Percentiles rank a stretch among this genome's conserved stretches.
Evolutionary conservation across 1,139 yeast genomes (phyloP).

Genomic region (Hansenula anomala): DNA sequence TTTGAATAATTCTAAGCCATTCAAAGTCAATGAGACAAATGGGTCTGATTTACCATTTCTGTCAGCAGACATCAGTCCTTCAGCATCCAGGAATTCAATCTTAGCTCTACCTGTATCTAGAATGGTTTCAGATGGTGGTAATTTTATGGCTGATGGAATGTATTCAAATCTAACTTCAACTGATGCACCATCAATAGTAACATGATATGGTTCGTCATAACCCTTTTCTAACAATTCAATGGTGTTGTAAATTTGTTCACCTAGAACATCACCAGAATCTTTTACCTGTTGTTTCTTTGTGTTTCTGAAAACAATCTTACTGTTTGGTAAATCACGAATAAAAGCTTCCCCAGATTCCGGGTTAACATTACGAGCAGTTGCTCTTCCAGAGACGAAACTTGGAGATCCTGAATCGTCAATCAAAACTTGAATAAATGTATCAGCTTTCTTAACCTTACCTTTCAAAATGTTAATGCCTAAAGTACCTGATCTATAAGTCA

Average conservation of each 20-base stretch:
- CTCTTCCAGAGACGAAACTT: constrained; percentile 46
- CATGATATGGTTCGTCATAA: constrained; percentile 38
- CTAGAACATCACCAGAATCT: constrained; percentile 41
- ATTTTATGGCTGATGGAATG: constrained; percentile 49
- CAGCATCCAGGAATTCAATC: constrained; percentile 53
- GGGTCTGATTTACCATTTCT: constrained; percentile 78
- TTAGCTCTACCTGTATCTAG: constrained; percentile 61
- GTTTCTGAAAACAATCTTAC: constrained; percentile 50
- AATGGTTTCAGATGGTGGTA: constrained; percentile 57
- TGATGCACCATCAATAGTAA: constrained; percentile 40
- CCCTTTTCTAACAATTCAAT: constrained; percentile 47
- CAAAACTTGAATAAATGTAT: constrained; percentile 49
- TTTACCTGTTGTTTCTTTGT: constrained; percentile 46
- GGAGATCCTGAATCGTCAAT: constrained; percentile 65
- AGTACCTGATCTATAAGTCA: constrained; percentile 57
- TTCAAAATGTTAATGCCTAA: constrained; percentile 46
- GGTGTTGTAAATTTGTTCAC: constrained; percentile 46
- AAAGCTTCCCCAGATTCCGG: constrained; percentile 53
- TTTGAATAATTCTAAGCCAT: constrained; percentile 50
- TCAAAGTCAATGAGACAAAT: constrained; percentile 43
- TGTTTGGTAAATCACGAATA: constrained; percentile 64
- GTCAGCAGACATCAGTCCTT: constrained; percentile 52
- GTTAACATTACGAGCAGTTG: constrained; percentile 22
- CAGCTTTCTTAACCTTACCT: constrained; percentile 45
- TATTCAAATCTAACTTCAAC: constrained; percentile 51